Conservation (phyloP, 208 protist genomes). For the Leishmania braziliensis region DNA sequence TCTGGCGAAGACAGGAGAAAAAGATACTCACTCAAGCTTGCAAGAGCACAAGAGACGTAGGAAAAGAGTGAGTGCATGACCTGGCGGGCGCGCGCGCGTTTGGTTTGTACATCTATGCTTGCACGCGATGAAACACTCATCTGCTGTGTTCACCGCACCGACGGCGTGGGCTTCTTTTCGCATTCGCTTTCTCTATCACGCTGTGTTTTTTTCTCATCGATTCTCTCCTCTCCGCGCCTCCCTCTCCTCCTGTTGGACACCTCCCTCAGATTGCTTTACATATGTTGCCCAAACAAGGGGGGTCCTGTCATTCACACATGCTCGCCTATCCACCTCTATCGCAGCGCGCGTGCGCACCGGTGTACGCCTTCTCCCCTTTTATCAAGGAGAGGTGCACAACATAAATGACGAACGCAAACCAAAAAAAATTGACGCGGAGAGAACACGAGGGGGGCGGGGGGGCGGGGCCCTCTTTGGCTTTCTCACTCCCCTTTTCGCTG, state of each 20-base stretch:
- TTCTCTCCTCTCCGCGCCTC: background rate
- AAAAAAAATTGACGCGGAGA: background rate
- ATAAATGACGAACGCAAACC: background rate
- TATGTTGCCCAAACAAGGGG: background rate
- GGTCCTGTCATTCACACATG: background rate
- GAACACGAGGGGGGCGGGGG: background rate
- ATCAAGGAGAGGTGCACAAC: background rate
- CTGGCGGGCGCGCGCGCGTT: no score
- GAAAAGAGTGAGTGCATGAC: background rate
- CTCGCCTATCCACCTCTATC: background rate
- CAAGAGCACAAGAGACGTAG: background rate
- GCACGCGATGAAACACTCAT: background rate
- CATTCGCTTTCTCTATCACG: no score
- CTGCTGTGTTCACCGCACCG: background rate
- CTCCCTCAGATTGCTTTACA: background rate
- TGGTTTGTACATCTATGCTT: background rate
- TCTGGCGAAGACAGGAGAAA: background rate
- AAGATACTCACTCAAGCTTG: background rate
- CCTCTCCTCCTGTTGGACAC: background rate
- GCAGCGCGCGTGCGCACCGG: no score
- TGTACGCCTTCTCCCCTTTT: background rate
- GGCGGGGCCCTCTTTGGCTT: background rate
- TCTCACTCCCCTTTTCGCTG: background rate
- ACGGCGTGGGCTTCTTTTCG: background rate
- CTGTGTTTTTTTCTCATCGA: no score